Conservation (phyloP, 305 asterid genomes). For the Fraxinus angustifolia region DNA sequence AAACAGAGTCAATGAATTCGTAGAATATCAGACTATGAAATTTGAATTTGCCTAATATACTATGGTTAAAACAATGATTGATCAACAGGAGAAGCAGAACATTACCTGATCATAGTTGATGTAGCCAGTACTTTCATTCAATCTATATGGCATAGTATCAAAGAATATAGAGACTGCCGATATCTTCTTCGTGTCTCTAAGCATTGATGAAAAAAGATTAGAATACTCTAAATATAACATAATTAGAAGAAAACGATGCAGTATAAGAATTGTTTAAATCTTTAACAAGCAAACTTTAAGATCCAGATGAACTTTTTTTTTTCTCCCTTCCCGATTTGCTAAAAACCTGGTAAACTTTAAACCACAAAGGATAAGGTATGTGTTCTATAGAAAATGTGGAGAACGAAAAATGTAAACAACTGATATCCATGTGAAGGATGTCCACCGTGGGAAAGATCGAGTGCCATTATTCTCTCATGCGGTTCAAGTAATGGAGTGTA, state of each 20-base stretch:
- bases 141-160: conserved; percentile 88
- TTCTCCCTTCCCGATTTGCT: not conserved
- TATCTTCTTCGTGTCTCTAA: conserved; percentile 85
- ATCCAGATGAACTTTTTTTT: not conserved
- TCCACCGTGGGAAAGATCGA: conserved; percentile 92
- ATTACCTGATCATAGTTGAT: conserved; percentile 82
- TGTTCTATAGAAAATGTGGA: not conserved
- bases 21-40: not conserved
- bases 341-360: not conserved
- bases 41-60: not conserved
- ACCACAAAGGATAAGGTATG: not conserved
- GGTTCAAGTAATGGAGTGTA: conserved; percentile 77
- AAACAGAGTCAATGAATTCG: not conserved
- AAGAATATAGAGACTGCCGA: conserved; percentile 85
- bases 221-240: not conserved
- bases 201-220: conserved; percentile 8
- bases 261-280: not conserved
- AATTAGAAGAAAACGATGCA: not conserved
- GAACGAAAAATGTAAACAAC: conserved; percentile 21
- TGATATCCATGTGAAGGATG: conserved; percentile 90
- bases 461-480: conserved; percentile 86
- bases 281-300: not conserved
- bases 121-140: conserved; percentile 73
- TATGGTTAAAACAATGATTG: not conserved
- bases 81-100: conserved; percentile 4